Base-by-base conservation (phyloP, 2,329 filamentous ascomycete genomes). In the Scopulariopsis brevicaulis region DNA sequence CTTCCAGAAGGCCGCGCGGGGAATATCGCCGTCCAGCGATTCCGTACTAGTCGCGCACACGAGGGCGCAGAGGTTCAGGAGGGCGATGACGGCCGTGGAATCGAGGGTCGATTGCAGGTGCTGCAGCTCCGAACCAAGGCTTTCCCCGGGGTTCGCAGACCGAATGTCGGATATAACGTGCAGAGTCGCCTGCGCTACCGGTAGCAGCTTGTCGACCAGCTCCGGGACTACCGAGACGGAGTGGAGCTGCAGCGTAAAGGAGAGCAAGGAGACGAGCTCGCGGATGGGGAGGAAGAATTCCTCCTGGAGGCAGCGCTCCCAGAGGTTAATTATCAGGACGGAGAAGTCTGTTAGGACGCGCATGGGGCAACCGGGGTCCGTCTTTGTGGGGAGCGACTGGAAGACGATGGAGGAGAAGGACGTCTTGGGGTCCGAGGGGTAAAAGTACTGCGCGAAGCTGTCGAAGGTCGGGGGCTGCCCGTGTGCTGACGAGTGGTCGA, bases 321-420 rank as follows among this genome's bases (percentile, higher is more conserved):
- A 93, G 15, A 93, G 69, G 18, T 78, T 75, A 55, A 89, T 77
- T 22, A 91, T 70, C 34, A 84, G 73, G 54, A 81, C 75, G 55
- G 82, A 83, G 62, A 91, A 84, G 60, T 84, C 81, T 11, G 85
- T 73, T 1, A 87, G 79, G 3, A 89, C 74, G 66, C 72, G 81
- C 70, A 72, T 75, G 54, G 73, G 80, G 60, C 73, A 77, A 57
- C 66, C 73, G 58, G 68, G 73, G 53, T 70, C 75, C 56, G 80
- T 80, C 61, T 84, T 76, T 6, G 75, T 67, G 0, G 85, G 81
- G n/a, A 93, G 70, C 52, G 79, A 80, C 61, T 88, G 83, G 57
- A 89, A 80, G 34, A 92, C 79, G 24, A 85, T 75, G 3, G 87
- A 82, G 0, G 87, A 82, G 7, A 92, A 74, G 0, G 83, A 85